Evolutionary conservation across 495 filamentous ascomycete species (phyloP), one percentile per base, ranked within the genome.

Genomic region (Astrothelium macrocarpum): DNA sequence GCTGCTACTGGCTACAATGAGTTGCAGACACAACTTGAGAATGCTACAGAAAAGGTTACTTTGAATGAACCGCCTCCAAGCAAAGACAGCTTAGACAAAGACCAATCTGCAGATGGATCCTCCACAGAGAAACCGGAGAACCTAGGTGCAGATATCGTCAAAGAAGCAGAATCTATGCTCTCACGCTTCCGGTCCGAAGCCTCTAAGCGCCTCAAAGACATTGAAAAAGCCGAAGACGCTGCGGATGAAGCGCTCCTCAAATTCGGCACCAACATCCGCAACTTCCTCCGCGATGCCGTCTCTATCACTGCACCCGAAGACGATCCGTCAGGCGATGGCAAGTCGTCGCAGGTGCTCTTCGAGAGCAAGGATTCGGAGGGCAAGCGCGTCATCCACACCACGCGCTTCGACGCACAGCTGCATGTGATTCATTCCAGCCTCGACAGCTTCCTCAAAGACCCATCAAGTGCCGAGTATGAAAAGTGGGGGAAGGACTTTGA

Each of bases 161-260:
- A 82, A 60, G 85, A 88, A 65, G 84, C 85, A 28, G 89, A 91
- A 68, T 82, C 86, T 14, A 86, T 95, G 64, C 84, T 97, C 59
- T 84, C 90, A n/a, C 84, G 90, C 42, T 85, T 98, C 72, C 86
- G 86, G 59, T 78, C 80, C 31, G 90, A 95, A 71, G 94, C 94
- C 18, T 80, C 87, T 10, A 89, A 90, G 71, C 84, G 90, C 59
- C 79, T 98, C 45, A 92, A 89, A 70, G 93, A 97, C 68, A 87
- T 98, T 32, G 89, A 97, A 71, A 87, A 87, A 67, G 94, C 93
- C 45, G 94, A 98, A 74, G 92, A 96, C 70, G 92, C 92, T n/a
- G 94, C 94, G 23, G 94, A 98, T 73, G 95, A 96, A 73, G 95
- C 95, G 2, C 84, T 97, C 53, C 76, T 97, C 66, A 91, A 89